Evolutionary conservation across 129 eudicot genomes (phyloP).

Genomic region (Ambrosia artemisiifolia): DNA sequence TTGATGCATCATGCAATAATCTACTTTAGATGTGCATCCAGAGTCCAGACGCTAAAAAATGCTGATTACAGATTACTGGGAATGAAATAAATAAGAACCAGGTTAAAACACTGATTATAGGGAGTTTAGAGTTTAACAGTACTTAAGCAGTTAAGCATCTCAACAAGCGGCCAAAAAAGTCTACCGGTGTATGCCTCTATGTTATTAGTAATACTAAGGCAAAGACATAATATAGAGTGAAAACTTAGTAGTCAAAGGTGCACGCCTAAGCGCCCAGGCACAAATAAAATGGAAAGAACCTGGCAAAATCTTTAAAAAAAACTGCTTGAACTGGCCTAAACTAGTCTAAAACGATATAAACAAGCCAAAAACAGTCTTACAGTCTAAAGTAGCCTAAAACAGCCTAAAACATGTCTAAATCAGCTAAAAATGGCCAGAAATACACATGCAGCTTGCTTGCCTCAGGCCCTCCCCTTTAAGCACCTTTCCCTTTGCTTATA

Average conservation of each 20-base stretch:
- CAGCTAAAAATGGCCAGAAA: too few relatives aligned
- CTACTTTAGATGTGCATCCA: not conserved
- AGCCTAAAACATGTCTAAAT: too few relatives aligned
- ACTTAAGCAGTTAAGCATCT: constrained; percentile 11
- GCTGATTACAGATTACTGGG: not conserved
- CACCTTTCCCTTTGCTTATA: too few relatives aligned
- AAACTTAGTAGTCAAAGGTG: not conserved
- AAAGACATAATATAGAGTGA: not conserved
- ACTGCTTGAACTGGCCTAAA: too few relatives aligned
- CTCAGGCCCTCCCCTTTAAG: too few relatives aligned
- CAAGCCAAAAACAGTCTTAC: too few relatives aligned
- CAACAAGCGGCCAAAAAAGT: not conserved
- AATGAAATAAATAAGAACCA: not conserved
- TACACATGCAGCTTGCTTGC: too few relatives aligned
- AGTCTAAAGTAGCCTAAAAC: too few relatives aligned
- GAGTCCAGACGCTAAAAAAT: not conserved
- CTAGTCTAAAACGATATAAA: too few relatives aligned
- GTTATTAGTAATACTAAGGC: not conserved
- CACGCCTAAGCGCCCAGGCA: too few relatives aligned
- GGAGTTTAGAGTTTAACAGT: not conserved
- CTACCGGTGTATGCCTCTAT: not conserved
- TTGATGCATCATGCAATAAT: not conserved
- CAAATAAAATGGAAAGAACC: too few relatives aligned
- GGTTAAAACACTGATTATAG: not conserved
- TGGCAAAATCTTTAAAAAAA: too few relatives aligned